Base-by-base conservation (phyloP, 345 rosid genomes). In the Eucalyptus tenuipes region DNA sequence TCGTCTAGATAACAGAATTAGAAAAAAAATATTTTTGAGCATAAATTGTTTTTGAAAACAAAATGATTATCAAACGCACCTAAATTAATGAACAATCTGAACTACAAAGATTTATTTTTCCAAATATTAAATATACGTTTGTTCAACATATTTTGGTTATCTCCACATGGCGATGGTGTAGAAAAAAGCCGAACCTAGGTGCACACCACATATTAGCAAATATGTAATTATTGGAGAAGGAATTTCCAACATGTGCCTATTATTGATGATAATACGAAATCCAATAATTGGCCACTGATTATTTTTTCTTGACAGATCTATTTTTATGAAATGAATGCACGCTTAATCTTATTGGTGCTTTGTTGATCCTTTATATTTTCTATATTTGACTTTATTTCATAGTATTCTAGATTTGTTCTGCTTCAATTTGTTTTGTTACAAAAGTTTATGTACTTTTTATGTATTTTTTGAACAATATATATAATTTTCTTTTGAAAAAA, bases 1-100 rank as follows among this genome's bases (percentile, higher is more conserved):
- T 52, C 10, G 0, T 52, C 9, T 0, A 0, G 0, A 18, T 0
- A 52, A 52, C 0, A 52, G 0, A 52, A 52, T 52, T 52, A 52
- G 4, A 52, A 52, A 52, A 44, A 17, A 7, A 52, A 52, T 7
- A 18, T 7, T 17, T 50, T 50, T 18, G 57, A 52, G 10, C 2
- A 52, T 0, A 52, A 52, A 18, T 18, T 52, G 2, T 18, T 52
- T 52, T 0, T 2, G 10, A 52, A 18, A 52, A 18, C 0, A 52
- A 52, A 52, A 52, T 52, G 10, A 4, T 18, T 22, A 55, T 13
- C 1, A 22, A 55, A 55, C 0, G 8, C 13, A 9, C 2, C 0
- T 55, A 55, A 55, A 0, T 22, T 22, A 55, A 53, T 1, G 25
- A 1, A 53, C 11, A 55, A 22, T 22, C 0, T 55, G 2, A 55